Conservation (phyloP, 371 early-diverging fungal species). For the Circinella umbellata region DNA sequence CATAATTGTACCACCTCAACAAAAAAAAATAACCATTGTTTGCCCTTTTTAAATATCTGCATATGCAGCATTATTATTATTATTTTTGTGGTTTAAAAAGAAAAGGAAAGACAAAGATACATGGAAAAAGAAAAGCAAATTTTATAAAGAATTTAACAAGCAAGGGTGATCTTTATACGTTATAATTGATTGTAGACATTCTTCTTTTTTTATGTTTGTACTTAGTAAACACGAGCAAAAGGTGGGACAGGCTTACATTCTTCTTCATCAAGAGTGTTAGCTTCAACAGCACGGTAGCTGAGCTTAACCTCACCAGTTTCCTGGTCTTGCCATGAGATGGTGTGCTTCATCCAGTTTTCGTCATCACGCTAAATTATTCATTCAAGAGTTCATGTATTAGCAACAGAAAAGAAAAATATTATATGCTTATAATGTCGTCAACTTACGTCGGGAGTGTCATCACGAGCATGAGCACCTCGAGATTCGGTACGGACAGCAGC, state of each 20-base stretch:
- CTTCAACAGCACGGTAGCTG: slow-evolving; percentile 83
- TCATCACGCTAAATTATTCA: slow-evolving; percentile 74
- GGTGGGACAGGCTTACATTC: slow-evolving; percentile 96
- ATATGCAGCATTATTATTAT: too few species aligned
- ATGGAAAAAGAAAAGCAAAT: too few species aligned
- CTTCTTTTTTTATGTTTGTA: not conserved
- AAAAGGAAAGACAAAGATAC: too few species aligned
- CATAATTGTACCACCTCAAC: too few species aligned
- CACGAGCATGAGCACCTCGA: slow-evolving; percentile 98
- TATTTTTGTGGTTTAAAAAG: not conserved
- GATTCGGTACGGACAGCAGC: slow-evolving; percentile 96
- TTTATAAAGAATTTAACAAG: too few species aligned
- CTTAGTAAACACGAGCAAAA: slow-evolving; percentile 92
- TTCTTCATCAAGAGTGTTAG: slow-evolving; percentile 86
- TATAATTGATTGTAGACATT: too few species aligned
- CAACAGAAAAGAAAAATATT: too few species aligned
- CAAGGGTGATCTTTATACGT: too few species aligned
- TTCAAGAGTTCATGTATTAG: not conserved
- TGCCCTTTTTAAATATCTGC: too few species aligned
- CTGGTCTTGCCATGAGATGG: slow-evolving; percentile 91
- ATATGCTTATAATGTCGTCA: not conserved
- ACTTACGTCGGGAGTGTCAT: slow-evolving; percentile 41
- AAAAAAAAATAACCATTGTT: too few species aligned
- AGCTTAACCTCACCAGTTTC: slow-evolving; percentile 80
- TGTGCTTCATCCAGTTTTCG: slow-evolving; percentile 98